A percentile compares a stretch with the other conserved stretches of the same genome.
These are phyloP conservation scores for button mushroom (Agaricus bisporus) DNA, from an alignment of 768 basidiomycete genomes.

Conservation along the genomic window DNA sequence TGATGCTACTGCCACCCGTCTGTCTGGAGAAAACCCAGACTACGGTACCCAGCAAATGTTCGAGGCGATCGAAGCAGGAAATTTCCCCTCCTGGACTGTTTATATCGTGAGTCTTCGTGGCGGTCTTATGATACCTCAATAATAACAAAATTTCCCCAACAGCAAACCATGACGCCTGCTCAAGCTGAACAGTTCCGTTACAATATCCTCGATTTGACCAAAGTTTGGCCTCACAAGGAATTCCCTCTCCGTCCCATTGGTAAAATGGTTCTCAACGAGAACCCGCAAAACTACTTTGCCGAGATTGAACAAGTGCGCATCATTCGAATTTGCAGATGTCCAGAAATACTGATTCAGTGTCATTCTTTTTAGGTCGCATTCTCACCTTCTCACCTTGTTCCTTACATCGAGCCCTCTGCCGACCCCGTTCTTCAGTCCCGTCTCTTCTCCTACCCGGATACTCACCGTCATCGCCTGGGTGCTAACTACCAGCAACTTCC, in stretches of 20 bases:
- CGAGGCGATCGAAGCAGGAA: slow-evolving; percentile 74
- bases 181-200: slow-evolving; percentile 89
- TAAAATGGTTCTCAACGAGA: slow-evolving; percentile 76
- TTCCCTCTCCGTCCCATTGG: slow-evolving; percentile 89
- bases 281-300: slow-evolving; percentile 84
- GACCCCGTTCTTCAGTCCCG: slow-evolving; percentile 95
- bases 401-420: slow-evolving; percentile 83
- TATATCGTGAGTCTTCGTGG: slow-evolving; percentile 53
- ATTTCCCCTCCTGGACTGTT: slow-evolving; percentile 85
- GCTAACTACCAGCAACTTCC: slow-evolving; percentile 82
- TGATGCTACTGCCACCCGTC: slow-evolving; percentile 52
- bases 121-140: background rate
- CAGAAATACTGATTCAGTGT: slow-evolving; percentile 7
- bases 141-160: slow-evolving; percentile 8
- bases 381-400: slow-evolving; percentile 82
- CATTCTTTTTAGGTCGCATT: slow-evolving; percentile 47
- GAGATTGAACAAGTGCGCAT: slow-evolving; percentile 75
- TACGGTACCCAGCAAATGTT: slow-evolving; percentile 76
- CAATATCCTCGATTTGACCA: slow-evolving; percentile 89
- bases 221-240: slow-evolving; percentile 84
- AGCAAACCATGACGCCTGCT: slow-evolving; percentile 91
- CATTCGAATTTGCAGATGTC: slow-evolving; percentile 13
- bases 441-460: slow-evolving; percentile 92
- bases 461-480: slow-evolving; percentile 81
- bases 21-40: slow-evolving; percentile 77